A percentile compares a stretch with the other conserved stretches of the same genome.
phyloP scores from a whole-genome alignment of 179 eudicot species.

The Beta lomatogona region DNA sequence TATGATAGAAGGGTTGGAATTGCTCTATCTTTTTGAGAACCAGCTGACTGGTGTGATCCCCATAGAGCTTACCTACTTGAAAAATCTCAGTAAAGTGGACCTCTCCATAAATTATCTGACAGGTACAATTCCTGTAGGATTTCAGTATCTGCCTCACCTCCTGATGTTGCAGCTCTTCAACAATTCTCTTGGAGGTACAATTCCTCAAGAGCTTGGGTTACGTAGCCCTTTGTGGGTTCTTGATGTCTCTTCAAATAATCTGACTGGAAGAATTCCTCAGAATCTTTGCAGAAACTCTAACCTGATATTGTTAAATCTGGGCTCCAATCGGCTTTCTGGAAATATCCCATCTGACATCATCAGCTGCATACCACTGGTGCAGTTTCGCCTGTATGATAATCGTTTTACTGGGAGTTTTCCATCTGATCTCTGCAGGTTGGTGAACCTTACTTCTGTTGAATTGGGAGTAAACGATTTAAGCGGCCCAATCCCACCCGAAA shows the following conservation, averaged over 20 bases:
- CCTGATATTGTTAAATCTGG: slow-evolving; percentile 41
- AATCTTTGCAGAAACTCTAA: slow-evolving; percentile 41
- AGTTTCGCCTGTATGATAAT: slow-evolving; percentile 39
- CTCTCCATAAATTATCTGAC: slow-evolving; percentile 43
- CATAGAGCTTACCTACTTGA: slow-evolving; percentile 31
- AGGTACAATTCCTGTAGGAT: slow-evolving; percentile 42
- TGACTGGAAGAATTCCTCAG: slow-evolving; percentile 38
- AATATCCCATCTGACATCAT: slow-evolving; percentile 42
- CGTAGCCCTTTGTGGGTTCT: slow-evolving; percentile 41
- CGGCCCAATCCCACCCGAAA: slow-evolving; percentile 41
- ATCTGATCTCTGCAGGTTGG: slow-evolving; percentile 38
- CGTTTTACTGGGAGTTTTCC: slow-evolving; percentile 44
- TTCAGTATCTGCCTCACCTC: slow-evolving; percentile 37
- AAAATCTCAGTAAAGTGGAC: slow-evolving; percentile 35
- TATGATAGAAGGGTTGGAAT: slow-evolving; percentile 30
- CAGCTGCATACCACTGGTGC: slow-evolving; percentile 36
- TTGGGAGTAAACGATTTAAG: slow-evolving; percentile 41
- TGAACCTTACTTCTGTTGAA: slow-evolving; percentile 44
- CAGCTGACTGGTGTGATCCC: slow-evolving; percentile 45
- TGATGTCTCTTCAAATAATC: slow-evolving; percentile 43
- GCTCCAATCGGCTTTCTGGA: slow-evolving; percentile 39
- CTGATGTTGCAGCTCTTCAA: slow-evolving; percentile 47
- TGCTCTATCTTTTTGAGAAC: slow-evolving; percentile 46
- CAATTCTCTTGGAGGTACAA: slow-evolving; percentile 39
- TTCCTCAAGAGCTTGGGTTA: slow-evolving; percentile 43